phyloP scores from a whole-genome alignment of 2,329 filamentous ascomycete genomes.

The Fusarium nanum region DNA sequence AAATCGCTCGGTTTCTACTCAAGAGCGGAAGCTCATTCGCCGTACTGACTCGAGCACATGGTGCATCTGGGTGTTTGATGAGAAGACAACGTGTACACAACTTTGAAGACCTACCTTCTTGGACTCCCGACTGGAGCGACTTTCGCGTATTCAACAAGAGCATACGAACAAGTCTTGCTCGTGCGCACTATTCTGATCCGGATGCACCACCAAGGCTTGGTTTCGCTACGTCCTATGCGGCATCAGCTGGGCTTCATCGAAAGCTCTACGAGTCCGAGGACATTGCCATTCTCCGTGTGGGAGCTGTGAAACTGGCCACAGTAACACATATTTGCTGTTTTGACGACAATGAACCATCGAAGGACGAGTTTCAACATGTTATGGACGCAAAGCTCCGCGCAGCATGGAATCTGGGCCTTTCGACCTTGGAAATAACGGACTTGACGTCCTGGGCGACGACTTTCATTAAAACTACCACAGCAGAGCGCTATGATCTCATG shows the following conservation, averaged over 20 bases:
- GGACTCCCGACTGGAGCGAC: conserved; percentile 5
- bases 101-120: neutral
- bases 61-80: neutral
- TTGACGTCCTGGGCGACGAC: neutral
- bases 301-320: neutral
- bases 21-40: neutral
- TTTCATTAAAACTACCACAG: neutral
- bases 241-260: neutral
- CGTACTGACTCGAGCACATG: neutral
- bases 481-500: neutral
- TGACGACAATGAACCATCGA: neutral
- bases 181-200: neutral
- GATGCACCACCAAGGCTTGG: neutral
- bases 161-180: neutral
- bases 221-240: neutral
- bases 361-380: neutral
- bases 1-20: neutral
- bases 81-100: neutral
- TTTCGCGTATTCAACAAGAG: neutral
- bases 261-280: neutral
- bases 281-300: neutral
- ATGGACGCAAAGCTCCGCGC: neutral
- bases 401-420: neutral
- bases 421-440: neutral
- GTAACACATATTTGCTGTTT: neutral